Percentiles rank a stretch among this genome's conserved stretches.
These are phyloP conservation scores for Lentinula detonsa DNA, from an alignment of 768 basidiomycete genomes.

Conservation along the genomic window DNA sequence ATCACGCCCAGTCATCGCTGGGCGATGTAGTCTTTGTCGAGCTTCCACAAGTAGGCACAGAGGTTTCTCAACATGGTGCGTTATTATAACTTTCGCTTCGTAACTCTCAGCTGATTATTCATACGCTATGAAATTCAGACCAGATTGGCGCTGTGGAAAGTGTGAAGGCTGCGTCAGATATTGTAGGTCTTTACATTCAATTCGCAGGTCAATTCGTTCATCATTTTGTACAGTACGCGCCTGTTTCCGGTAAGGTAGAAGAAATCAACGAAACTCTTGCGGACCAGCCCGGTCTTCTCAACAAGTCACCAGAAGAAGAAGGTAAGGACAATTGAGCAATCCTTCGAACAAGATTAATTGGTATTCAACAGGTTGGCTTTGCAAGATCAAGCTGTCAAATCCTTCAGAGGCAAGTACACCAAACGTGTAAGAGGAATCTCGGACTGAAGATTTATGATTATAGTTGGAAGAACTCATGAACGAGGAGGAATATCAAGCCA, in stretches of 20 bases:
- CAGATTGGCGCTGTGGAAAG: slow-evolving; percentile 91
- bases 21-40: slow-evolving; percentile 99
- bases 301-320: slow-evolving; percentile 79
- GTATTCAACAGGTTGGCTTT: slow-evolving; percentile 77
- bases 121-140: slow-evolving; percentile 34
- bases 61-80: slow-evolving; percentile 73
- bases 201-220: slow-evolving; percentile 7
- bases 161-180: slow-evolving; percentile 94
- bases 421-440: background rate
- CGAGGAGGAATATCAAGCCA: slow-evolving; percentile 63
- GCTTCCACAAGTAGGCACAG: slow-evolving; percentile 59
- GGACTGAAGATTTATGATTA: background rate
- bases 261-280: slow-evolving; percentile 73
- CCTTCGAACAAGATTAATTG: background rate
- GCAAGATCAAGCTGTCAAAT: slow-evolving; percentile 80
- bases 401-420: slow-evolving; percentile 59
- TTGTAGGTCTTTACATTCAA: slow-evolving; percentile 41
- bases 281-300: slow-evolving; percentile 71
- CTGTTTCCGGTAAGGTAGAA: slow-evolving; percentile 78
- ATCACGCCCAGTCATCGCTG: slow-evolving; percentile 86
- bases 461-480: slow-evolving; percentile 71
- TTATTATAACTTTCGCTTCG: slow-evolving; percentile 2
- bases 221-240: slow-evolving; percentile 63
- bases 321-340: slow-evolving; percentile 42
- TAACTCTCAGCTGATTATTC: background rate